Conservation (phyloP, 202 grass and related monocot species). For the Brachypodium distachyon region DNA sequence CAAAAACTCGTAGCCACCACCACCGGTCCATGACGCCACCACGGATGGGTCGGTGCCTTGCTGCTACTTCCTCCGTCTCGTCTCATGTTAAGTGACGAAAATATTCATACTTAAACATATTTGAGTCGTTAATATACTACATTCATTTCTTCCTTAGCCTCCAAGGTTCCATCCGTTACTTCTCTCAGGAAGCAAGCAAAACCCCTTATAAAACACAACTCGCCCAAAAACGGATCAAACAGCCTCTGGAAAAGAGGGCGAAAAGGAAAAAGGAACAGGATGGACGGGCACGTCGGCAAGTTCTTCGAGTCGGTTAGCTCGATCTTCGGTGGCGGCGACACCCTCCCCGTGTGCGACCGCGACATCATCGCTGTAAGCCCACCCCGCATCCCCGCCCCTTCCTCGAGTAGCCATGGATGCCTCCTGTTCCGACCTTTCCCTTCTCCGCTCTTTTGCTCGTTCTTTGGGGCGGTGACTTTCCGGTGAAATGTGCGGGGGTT, state of each 20-base stretch:
- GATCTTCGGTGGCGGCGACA: slow-evolving; percentile 70
- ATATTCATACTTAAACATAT: too few relatives aligned
- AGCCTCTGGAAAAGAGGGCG: background rate
- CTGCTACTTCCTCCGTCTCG: too few relatives aligned
- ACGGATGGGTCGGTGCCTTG: too few relatives aligned
- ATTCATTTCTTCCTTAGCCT: slow-evolving; percentile 10
- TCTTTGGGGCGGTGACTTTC: background rate
- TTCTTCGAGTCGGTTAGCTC: slow-evolving; percentile 80
- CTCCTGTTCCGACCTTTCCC: background rate
- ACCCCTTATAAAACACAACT: slow-evolving; percentile 13
- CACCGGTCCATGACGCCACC: too few relatives aligned
- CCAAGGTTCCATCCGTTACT: slow-evolving; percentile 9
- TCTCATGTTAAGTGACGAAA: too few relatives aligned
- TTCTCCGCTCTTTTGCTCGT: background rate
- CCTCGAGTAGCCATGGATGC: background rate
- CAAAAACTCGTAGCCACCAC: too few relatives aligned
- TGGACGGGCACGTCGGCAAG: slow-evolving; percentile 54
- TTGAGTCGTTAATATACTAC: too few relatives aligned
- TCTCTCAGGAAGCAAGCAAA: background rate
- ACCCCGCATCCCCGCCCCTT: background rate
- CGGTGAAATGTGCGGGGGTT: background rate
- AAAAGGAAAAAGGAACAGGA: background rate
- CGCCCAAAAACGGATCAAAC: slow-evolving; percentile 27
- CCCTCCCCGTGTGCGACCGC: slow-evolving; percentile 83
- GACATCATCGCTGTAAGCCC: slow-evolving; percentile 84